Percentiles rank a stretch among this genome's conserved stretches.
These are phyloP conservation scores for Magnolia changhungtana DNA, from an alignment of 164 flowering plant species.

Conservation along the genomic window DNA sequence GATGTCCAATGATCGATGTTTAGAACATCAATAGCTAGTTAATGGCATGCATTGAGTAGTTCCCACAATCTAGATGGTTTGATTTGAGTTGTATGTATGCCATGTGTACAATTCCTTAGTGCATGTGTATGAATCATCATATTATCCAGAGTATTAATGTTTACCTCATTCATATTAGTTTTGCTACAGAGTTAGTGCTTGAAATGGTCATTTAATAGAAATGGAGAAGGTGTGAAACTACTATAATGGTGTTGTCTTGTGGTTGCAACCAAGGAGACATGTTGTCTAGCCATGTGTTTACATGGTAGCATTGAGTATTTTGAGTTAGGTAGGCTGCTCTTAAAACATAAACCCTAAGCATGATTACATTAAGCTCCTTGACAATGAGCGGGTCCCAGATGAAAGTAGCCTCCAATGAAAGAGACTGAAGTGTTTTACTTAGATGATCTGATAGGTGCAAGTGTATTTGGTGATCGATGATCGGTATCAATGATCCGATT, in stretches of 20 bases:
- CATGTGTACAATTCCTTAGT: too few species aligned
- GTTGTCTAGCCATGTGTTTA: conserved; percentile 18
- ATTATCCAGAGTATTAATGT: too few species aligned
- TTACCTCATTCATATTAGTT: not conserved
- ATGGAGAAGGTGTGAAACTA: not conserved
- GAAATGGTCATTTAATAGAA: not conserved
- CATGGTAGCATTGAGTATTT: not conserved
- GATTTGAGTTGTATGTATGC: too few species aligned
- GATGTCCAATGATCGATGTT: too few species aligned
- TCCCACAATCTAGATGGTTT: too few species aligned
- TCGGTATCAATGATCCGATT: too few species aligned
- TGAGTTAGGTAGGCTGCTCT: not conserved
- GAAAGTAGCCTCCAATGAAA: not conserved
- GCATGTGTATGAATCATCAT: too few species aligned
- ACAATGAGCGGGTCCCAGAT: not conserved
- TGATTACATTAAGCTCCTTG: not conserved
- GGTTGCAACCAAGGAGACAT: conserved; percentile 37
- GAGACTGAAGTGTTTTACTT: not conserved
- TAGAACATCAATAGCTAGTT: too few species aligned
- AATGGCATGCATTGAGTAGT: too few species aligned
- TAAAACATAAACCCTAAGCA: not conserved
- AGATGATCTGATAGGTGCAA: not conserved
- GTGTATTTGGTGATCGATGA: too few species aligned
- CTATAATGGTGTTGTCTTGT: conserved; percentile 14
- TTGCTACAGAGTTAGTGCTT: not conserved